Evolutionary conservation across 208 protist species (phyloP).

Genomic region (Crithidia sp.): DNA sequence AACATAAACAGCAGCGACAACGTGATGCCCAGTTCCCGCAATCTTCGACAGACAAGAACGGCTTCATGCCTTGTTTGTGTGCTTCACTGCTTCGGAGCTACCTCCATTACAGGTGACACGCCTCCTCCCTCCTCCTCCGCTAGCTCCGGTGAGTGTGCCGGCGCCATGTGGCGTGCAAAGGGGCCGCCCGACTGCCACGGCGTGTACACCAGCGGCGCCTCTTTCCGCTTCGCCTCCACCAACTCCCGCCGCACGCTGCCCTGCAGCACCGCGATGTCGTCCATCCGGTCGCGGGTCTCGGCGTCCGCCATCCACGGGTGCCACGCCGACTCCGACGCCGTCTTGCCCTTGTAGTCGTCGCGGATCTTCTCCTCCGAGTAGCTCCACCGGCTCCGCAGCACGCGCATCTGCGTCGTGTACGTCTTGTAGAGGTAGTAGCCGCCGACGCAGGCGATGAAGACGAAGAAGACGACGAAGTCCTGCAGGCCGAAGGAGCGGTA

Average conservation of each 20-base stretch:
- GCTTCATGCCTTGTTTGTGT: too few species aligned
- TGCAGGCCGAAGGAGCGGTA: conserved; percentile 71
- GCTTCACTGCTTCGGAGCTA: neutral
- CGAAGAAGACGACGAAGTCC: conserved; percentile 76
- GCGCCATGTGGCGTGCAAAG: conserved; percentile 51
- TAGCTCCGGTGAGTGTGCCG: conserved; percentile 13
- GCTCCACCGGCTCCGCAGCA: conserved; percentile 76
- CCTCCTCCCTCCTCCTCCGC: neutral
- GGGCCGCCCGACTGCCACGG: conserved; percentile 85
- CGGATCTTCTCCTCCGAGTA: conserved; percentile 72
- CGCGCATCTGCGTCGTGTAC: conserved; percentile 63
- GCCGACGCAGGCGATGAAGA: conserved; percentile 44
- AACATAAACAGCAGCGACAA: neutral
- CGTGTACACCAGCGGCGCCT: conserved; percentile 68
- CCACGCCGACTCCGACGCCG: conserved; percentile 46
- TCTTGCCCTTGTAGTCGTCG: conserved; percentile 38
- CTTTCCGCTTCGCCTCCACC: conserved; percentile 64
- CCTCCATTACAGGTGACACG: neutral
- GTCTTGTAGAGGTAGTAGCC: conserved; percentile 76
- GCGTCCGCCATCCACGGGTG: conserved; percentile 82
- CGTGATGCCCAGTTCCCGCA: too few species aligned
- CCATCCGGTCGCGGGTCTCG: conserved; percentile 72
- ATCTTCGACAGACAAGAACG: too few species aligned
- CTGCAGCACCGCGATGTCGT: conserved; percentile 79
- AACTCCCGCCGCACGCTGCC: conserved; percentile 69